Evolutionary conservation across 1,284 basidiomycete species (phyloP).

Genomic region (Leccinum angustisporum): DNA sequence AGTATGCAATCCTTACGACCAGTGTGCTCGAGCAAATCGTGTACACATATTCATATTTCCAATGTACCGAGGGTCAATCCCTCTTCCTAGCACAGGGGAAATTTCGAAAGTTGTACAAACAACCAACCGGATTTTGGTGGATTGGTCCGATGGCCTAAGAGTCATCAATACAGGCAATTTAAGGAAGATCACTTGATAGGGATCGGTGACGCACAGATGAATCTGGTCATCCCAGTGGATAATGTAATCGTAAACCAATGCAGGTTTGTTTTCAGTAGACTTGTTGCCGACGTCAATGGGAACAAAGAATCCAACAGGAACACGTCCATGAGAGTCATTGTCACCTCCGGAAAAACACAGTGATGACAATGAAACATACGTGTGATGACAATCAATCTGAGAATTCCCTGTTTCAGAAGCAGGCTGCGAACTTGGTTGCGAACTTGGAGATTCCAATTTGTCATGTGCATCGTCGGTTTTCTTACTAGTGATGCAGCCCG

Average conservation of each 20-base stretch:
- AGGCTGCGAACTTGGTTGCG: no score
- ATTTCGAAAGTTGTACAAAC: constrained; percentile 20
- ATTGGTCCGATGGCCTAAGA: constrained; percentile 11
- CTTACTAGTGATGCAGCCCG: not conserved
- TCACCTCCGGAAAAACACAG: not conserved
- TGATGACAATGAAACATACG: not conserved
- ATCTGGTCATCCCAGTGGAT: constrained; percentile 19
- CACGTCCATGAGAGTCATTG: not conserved
- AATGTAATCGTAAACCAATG: not conserved
- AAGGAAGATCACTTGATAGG: not conserved
- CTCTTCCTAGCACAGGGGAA: constrained; percentile 11
- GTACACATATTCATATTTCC: constrained; percentile 1
- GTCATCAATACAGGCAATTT: not conserved
- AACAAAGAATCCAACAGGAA: constrained; percentile 19
- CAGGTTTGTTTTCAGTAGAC: constrained; percentile 1
- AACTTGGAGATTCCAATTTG: not conserved
- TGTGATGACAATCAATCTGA: constrained; percentile 1
- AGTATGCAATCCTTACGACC: not conserved
- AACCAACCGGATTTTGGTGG: not conserved
- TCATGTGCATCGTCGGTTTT: not conserved
- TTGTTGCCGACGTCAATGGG: not conserved
- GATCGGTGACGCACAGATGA: constrained; percentile 5
- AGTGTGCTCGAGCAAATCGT: constrained; percentile 1
- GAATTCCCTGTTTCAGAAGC: no score
- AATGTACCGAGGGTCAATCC: constrained; percentile 4